Conservation (phyloP, 2,329 filamentous ascomycete genomes). For the Clarireedia paspali region DNA sequence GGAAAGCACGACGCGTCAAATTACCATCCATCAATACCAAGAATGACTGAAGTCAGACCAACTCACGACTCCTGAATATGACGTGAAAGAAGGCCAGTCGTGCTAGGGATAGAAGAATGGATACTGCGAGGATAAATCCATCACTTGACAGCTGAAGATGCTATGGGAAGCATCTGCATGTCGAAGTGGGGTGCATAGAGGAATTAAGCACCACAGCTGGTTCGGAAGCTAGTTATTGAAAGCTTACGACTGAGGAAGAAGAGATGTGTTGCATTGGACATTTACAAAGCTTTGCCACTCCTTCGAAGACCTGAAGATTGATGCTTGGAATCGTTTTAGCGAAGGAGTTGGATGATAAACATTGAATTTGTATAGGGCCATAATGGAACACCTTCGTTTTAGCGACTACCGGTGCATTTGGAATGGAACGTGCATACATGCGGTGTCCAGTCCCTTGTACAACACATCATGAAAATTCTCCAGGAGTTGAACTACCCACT, state of each 20-base stretch:
- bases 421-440: too few species aligned
- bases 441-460: too few species aligned
- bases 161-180: neutral
- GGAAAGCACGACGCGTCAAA: neutral
- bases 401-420: too few species aligned
- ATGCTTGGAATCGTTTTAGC: neutral
- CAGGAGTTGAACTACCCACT: too few species aligned
- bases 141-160: too few species aligned
- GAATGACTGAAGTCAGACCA: neutral
- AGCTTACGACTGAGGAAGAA: neutral
- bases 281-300: neutral
- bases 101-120: too few species aligned
- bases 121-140: too few species aligned
- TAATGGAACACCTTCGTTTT: too few species aligned
- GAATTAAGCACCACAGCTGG: neutral
- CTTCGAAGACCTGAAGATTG: neutral
- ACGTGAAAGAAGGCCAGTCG: too few species aligned
- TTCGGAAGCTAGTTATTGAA: neutral
- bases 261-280: neutral
- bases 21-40: neutral
- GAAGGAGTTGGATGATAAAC: neutral
- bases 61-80: neutral
- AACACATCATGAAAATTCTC: too few species aligned
- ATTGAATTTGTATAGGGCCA: neutral
- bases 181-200: neutral